Percentiles rank a stretch among this genome's conserved stretches.
Evolutionary conservation across 129 eudicot genomes (phyloP).

Genomic region (carrot (Daucus carota)): DH1_v3.0 NC_030387.2:33019001-33019500

Average conservation of each 20-base stretch:
- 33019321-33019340: neutral
- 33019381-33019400: too few relatives aligned
- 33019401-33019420: neutral
- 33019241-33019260: neutral
- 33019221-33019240: neutral
- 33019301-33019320: neutral
- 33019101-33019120: neutral
- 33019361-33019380: too few relatives aligned
- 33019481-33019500: neutral
- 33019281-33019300: too few relatives aligned
- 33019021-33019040: too few relatives aligned
- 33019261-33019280: too few relatives aligned
- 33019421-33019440: neutral
- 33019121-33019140: neutral
- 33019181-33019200: neutral
- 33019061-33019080: neutral
- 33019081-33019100: neutral
- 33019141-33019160: neutral
- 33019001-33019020: too few relatives aligned
- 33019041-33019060: neutral
- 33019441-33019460: neutral
- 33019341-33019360: too few relatives aligned
- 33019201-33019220: neutral
- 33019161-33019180: neutral
- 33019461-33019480: neutral